phyloP scores from a whole-genome alignment of 306 rosid species.

The Echinosophora koreensis region DNA sequence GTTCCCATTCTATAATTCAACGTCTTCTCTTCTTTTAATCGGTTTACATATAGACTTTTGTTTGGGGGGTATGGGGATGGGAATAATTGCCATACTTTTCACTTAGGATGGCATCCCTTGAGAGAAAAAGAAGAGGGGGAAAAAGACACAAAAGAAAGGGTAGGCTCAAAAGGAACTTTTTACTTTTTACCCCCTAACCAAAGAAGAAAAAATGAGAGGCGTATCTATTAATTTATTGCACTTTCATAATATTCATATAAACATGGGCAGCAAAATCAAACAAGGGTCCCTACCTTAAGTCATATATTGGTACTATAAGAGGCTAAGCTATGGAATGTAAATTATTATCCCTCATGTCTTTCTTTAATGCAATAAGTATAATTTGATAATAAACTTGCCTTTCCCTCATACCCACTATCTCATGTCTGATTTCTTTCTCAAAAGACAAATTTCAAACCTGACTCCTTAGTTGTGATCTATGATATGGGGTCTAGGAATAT shows the following conservation, averaged over 20 bases:
- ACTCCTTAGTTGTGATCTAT: constrained; percentile 40
- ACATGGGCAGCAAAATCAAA: constrained; percentile 51
- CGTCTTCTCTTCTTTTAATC: neutral
- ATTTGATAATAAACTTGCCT: constrained; percentile 52
- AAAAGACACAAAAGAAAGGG: neutral
- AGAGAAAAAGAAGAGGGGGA: neutral
- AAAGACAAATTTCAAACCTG: constrained; percentile 52
- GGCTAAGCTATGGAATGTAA: constrained; percentile 30
- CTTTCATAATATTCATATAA: constrained; percentile 8
- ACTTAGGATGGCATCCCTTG: neutral
- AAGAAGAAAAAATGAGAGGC: constrained; percentile 3
- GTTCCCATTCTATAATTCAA: neutral
- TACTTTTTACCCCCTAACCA: neutral
- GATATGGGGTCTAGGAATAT: constrained; percentile 53
- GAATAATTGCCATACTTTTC: neutral
- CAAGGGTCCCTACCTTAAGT: constrained; percentile 57
- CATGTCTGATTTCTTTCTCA: constrained; percentile 57
- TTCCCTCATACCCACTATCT: constrained; percentile 50
- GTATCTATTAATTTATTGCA: neutral
- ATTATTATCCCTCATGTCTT: constrained; percentile 52
- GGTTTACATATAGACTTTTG: neutral
- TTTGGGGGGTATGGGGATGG: neutral
- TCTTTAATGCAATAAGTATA: constrained; percentile 65
- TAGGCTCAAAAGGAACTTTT: neutral
- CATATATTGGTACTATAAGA: constrained; percentile 41